Conservation (phyloP, 257 asterid species). For the Verbascum thapsus region DNA sequence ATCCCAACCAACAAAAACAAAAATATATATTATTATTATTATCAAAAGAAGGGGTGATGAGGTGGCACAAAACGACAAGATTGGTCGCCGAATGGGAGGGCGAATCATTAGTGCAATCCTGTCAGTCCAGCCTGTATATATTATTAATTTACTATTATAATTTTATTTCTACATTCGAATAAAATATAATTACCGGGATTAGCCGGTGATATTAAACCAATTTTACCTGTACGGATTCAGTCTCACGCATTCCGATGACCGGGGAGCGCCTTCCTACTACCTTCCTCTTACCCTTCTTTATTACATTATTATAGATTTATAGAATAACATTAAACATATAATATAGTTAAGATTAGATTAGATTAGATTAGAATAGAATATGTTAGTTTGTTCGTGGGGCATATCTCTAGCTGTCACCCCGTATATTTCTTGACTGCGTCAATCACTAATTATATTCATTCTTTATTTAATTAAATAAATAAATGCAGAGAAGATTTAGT, state of each 20-base stretch:
- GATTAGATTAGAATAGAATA: not conserved
- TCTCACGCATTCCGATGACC: constrained; percentile 42
- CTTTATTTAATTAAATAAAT: no score
- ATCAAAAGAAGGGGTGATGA: no score
- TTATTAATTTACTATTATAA: not conserved
- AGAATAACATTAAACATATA: no score
- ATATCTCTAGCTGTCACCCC: not conserved
- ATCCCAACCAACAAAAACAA: constrained; percentile 10
- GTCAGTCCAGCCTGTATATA: constrained; percentile 79
- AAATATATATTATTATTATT: constrained; percentile 28
- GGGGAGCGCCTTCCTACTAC: constrained; percentile 40
- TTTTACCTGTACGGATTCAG: constrained; percentile 62
- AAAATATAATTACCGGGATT: constrained; percentile 20
- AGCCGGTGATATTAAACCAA: constrained; percentile 33
- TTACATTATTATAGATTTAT: not conserved
- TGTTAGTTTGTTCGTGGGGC: constrained; percentile 20
- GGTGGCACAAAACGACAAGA: constrained; percentile 79
- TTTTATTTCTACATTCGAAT: no score
- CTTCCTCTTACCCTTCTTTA: constrained; percentile 32
- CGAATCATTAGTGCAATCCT: constrained; percentile 73
- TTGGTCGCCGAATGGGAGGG: constrained; percentile 83
- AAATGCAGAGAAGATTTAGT: no score
- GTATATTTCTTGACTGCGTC: not conserved
- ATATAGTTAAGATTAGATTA: no score
- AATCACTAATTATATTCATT: no score